A percentile compares a stretch with the other conserved stretches of the same genome.
Conservation (phyloP, 768 basidiomycete genomes). For the Floccularia luteovirens region DNA sequence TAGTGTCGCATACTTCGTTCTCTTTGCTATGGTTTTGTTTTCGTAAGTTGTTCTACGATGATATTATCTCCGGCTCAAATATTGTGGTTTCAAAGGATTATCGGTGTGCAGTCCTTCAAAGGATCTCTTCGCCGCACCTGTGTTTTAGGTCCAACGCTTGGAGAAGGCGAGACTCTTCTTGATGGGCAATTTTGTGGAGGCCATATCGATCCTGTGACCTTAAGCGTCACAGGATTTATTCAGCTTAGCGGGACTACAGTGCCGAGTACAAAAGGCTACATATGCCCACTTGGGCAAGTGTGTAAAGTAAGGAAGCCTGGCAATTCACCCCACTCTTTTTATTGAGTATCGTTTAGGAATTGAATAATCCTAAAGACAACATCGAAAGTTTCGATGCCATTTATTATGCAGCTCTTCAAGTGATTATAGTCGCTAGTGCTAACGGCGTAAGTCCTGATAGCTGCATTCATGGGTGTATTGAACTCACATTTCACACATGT, state of each 20-base stretch:
- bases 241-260: slow-evolving; percentile 18
- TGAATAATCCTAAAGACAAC: slow-evolving; percentile 54
- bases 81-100: slow-evolving; percentile 43
- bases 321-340: neutral
- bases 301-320: slow-evolving; percentile 51
- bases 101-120: slow-evolving; percentile 91
- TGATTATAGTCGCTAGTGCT: slow-evolving; percentile 77
- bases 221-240: slow-evolving; percentile 33
- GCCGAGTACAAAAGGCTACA: slow-evolving; percentile 63
- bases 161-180: slow-evolving; percentile 39
- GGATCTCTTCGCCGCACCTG: slow-evolving; percentile 73
- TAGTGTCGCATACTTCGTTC: slow-evolving; percentile 83
- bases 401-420: slow-evolving; percentile 72
- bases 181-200: slow-evolving; percentile 72
- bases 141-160: slow-evolving; percentile 43
- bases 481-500: neutral
- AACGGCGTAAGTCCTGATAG: slow-evolving; percentile 49
- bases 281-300: slow-evolving; percentile 81
- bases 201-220: slow-evolving; percentile 52
- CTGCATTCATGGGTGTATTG: neutral
- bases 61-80: slow-evolving; percentile 1
- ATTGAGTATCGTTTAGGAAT: slow-evolving; percentile 34
- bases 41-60: slow-evolving; percentile 42
- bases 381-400: slow-evolving; percentile 87
- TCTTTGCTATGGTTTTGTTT: slow-evolving; percentile 86